Conservation (phyloP, 176 grass and related monocot species). For the Cenchrus fungigraminus region DNA sequence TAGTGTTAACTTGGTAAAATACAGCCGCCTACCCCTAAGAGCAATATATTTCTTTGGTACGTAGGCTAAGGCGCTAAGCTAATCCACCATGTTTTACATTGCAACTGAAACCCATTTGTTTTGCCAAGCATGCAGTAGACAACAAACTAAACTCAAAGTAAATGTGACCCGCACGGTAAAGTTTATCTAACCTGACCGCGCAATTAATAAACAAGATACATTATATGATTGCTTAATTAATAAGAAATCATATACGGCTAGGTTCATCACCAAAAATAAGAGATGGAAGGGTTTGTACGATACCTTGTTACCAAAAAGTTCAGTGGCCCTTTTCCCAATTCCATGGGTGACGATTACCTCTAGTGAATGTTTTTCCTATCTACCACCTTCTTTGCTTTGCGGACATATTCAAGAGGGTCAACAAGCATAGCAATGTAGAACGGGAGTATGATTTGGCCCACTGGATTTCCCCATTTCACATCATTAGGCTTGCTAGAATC, state of each 20-base stretch:
- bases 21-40: no score
- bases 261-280: neutral
- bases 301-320: constrained; percentile 52
- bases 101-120: no score
- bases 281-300: neutral
- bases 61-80: no score
- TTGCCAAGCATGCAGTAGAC: no score
- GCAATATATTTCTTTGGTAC: no score
- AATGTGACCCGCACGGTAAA: no score
- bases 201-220: no score
- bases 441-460: constrained; percentile 43
- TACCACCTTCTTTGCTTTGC: constrained; percentile 38
- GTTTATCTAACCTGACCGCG: no score
- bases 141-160: no score
- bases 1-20: no score
- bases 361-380: constrained; percentile 55
- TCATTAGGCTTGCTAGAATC: constrained; percentile 19
- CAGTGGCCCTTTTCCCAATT: constrained; percentile 15
- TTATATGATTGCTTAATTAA: neutral
- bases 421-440: constrained; percentile 38
- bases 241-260: neutral
- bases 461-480: constrained; percentile 46
- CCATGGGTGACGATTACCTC: constrained; percentile 48
- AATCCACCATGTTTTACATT: no score
- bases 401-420: constrained; percentile 59